These are phyloP conservation scores for Fusarium domesticum DNA, from an alignment of 2,329 filamentous ascomycete genomes.

Conservation along the genomic window DNA sequence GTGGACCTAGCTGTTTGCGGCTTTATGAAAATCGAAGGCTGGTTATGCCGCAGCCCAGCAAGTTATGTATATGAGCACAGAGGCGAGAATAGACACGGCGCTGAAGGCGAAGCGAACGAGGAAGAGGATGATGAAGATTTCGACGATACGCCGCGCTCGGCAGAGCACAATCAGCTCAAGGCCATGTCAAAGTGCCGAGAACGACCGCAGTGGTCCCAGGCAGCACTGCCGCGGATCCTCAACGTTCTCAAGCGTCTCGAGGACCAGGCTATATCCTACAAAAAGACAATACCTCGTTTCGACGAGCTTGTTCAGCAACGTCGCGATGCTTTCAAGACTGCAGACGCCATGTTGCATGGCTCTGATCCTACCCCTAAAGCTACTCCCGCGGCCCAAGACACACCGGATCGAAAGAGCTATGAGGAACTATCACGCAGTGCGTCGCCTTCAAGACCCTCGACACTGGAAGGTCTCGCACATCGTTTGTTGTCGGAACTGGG, in stretches of 20 bases:
- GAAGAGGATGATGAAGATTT: conserved; percentile 22
- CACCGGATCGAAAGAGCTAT: conserved; percentile 42
- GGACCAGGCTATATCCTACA: conserved; percentile 61
- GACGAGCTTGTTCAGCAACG: conserved; percentile 67
- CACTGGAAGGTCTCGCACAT: conserved; percentile 60
- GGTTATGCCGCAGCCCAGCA: conserved; percentile 74
- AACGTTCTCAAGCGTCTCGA: conserved; percentile 57
- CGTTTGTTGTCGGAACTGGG: conserved; percentile 59
- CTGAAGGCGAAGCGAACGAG: conserved; percentile 14
- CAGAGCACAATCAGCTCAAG: conserved; percentile 39
- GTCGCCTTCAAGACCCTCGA: conserved; percentile 54
- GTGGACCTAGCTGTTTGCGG: conserved; percentile 81
- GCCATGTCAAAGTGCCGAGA: conserved; percentile 51
- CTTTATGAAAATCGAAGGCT: conserved; percentile 82
- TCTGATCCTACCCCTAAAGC: conserved; percentile 30
- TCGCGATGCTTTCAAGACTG: conserved; percentile 61
- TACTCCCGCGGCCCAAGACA: conserved; percentile 33
- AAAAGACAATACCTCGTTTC: conserved; percentile 65
- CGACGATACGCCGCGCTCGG: conserved; percentile 13
- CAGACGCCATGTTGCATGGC: conserved; percentile 46
- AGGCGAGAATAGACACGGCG: conserved; percentile 23
- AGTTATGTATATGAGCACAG: conserved; percentile 50
- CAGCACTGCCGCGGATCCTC: conserved; percentile 53
- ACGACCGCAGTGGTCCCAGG: conserved; percentile 51
- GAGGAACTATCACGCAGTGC: conserved; percentile 44